Percentiles rank a stretch among this genome's conserved stretches.
Conservation (phyloP, 2,329 filamentous ascomycete species). For the Stromatinia cepivora region DNA sequence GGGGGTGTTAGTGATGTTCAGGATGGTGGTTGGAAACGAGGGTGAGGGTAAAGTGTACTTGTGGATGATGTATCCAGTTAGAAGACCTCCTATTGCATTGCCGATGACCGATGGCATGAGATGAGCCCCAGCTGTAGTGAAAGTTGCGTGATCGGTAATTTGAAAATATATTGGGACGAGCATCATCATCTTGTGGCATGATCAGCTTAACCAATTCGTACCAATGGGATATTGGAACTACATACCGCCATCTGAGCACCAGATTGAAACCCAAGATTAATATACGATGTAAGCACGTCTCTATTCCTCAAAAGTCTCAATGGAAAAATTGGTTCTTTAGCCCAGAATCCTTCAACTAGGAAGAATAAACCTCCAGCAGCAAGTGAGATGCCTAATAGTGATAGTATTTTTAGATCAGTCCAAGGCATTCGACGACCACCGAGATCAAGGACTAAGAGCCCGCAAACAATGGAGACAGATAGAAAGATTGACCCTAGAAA, state of each 20-base stretch:
- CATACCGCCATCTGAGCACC: constrained; percentile 57
- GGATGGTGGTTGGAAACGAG: not conserved
- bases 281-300: constrained; percentile 54
- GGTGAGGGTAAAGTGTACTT: constrained; percentile 36
- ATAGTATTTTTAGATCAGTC: constrained; percentile 40
- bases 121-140: constrained; percentile 58
- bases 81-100: constrained; percentile 63
- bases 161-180: constrained; percentile 70
- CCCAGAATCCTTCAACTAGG: constrained; percentile 40
- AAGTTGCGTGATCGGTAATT: constrained; percentile 57
- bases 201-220: too few species aligned
- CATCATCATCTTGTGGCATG: constrained; percentile 54
- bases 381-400: constrained; percentile 38
- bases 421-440: constrained; percentile 47
- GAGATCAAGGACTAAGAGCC: constrained; percentile 51
- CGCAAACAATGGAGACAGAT: constrained; percentile 45
- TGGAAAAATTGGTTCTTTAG: constrained; percentile 59
- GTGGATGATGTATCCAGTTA: constrained; percentile 48
- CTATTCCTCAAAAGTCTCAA: constrained; percentile 53
- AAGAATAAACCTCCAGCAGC: constrained; percentile 28
- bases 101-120: constrained; percentile 67
- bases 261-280: constrained; percentile 54
- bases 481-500: constrained; percentile 56
- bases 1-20: not conserved
- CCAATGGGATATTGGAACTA: not conserved